Percentiles rank a stretch among this genome's conserved stretches.
Conservation (phyloP, 2,329 filamentous ascomycete genomes). For the Acarospora socialis region DNA sequence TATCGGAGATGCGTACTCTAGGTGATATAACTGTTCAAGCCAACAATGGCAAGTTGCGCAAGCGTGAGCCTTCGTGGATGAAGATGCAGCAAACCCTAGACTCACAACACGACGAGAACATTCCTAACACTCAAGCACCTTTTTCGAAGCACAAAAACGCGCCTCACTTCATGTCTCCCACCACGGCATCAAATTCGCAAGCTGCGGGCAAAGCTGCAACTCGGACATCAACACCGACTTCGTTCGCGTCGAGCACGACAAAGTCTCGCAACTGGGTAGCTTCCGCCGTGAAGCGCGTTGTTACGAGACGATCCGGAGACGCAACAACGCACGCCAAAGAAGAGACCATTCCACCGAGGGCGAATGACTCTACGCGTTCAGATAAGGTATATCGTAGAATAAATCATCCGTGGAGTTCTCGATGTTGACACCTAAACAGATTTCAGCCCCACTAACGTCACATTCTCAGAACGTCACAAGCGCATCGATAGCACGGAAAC, state of each 20-base stretch:
- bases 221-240: conserved; percentile 2
- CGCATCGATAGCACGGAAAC: too few relatives aligned
- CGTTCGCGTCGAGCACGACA: conserved; percentile 2
- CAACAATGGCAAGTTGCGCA: conserved; percentile 9
- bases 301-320: conserved; percentile 6
- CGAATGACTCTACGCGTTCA: conserved; percentile 8
- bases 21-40: conserved; percentile 11
- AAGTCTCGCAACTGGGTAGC: conserved; percentile 7
- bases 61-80: conserved; percentile 6
- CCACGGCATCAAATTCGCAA: conserved; percentile 10
- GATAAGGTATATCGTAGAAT: conserved; percentile 12
- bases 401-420: too few relatives aligned
- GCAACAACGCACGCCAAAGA: conserved; percentile 11
- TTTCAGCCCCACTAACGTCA: too few relatives aligned
- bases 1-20: conserved; percentile 10
- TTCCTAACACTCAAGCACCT: conserved; percentile 4
- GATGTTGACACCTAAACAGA: too few relatives aligned
- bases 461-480: too few relatives aligned
- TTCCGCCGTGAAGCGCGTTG: conserved; percentile 12
- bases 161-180: conserved; percentile 15
- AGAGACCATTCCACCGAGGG: conserved; percentile 2
- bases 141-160: too few relatives aligned
- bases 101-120: conserved; percentile 7
- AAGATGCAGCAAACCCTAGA: conserved; percentile 6
- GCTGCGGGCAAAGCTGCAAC: conserved; percentile 1